Percentiles rank a stretch among this genome's conserved stretches.
These are phyloP conservation scores for Holtermanniella nyarrowii DNA, from an alignment of 768 basidiomycete genomes.

Conservation along the genomic window DNA sequence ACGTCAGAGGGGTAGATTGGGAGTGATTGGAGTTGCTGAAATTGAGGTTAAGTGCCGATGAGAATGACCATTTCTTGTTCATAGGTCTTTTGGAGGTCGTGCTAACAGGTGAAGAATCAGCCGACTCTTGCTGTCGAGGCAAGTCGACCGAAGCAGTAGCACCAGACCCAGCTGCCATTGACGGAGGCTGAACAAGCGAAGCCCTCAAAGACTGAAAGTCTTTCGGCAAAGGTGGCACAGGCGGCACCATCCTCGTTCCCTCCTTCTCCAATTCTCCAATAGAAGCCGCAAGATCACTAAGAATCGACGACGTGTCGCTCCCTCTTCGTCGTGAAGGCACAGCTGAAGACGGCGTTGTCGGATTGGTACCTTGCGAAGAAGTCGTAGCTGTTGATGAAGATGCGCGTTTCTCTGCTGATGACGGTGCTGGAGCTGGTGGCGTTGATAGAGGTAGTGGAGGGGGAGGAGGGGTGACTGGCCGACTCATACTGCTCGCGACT, in stretches of 20 bases:
- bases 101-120: slow-evolving; percentile 46
- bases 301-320: slow-evolving; percentile 16
- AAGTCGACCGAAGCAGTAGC: slow-evolving; percentile 7
- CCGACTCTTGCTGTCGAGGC: not conserved
- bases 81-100: slow-evolving; percentile 9
- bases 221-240: slow-evolving; percentile 39
- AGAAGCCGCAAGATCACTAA: slow-evolving; percentile 10
- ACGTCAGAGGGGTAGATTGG: slow-evolving; percentile 16
- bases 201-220: slow-evolving; percentile 31
- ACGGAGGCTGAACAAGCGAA: not conserved
- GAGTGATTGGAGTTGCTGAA: slow-evolving; percentile 10
- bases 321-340: slow-evolving; percentile 7
- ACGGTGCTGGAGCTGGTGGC: not conserved
- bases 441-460: not conserved
- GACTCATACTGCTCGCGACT: not conserved
- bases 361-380: slow-evolving; percentile 20
- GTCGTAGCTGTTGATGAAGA: slow-evolving; percentile 31
- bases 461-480: too few species aligned
- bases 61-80: slow-evolving; percentile 42
- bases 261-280: slow-evolving; percentile 13
- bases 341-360: slow-evolving; percentile 26
- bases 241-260: slow-evolving; percentile 22
- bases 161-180: slow-evolving; percentile 1
- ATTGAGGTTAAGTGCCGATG: slow-evolving; percentile 35
- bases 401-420: slow-evolving; percentile 15